Evolutionary conservation across 2,329 filamentous ascomycete genomes (phyloP).

Genomic region (Alternaria rosae): DNA sequence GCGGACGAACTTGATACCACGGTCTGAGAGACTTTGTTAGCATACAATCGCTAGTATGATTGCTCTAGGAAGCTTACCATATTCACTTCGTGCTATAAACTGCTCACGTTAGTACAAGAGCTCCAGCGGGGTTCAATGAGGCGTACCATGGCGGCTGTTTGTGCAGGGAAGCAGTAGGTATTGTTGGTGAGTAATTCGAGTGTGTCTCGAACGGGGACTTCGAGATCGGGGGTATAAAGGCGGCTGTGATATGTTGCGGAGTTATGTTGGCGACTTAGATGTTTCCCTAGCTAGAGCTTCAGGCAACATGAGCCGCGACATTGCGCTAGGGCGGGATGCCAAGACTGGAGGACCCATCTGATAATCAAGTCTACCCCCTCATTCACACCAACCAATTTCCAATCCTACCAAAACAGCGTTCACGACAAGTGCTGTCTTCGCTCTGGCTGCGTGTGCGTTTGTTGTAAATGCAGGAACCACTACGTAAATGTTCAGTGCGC

Average conservation of each 20-base stretch:
- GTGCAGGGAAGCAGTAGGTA: slow-evolving; percentile 7
- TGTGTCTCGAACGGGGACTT: background rate
- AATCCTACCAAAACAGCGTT: background rate
- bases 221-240: background rate
- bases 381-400: background rate
- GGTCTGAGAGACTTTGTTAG: slow-evolving; percentile 67
- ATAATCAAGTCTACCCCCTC: background rate
- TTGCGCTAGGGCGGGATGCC: slow-evolving; percentile 25
- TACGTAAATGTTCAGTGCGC: background rate
- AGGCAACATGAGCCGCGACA: slow-evolving; percentile 38
- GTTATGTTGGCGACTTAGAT: slow-evolving; percentile 25
- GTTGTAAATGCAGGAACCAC: background rate
- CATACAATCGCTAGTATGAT: slow-evolving; percentile 15
- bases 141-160: slow-evolving; percentile 44
- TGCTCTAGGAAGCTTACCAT: slow-evolving; percentile 70
- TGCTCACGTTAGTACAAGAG: slow-evolving; percentile 42
- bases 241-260: slow-evolving; percentile 4
- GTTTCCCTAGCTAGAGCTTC: slow-evolving; percentile 35
- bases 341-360: slow-evolving; percentile 25
- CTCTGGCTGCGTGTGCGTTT: background rate
- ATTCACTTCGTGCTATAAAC: slow-evolving; percentile 99
- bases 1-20: slow-evolving; percentile 87
- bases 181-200: background rate
- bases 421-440: background rate
- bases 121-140: slow-evolving; percentile 34